Evolutionary conservation across 2,329 filamentous ascomycete species (phyloP), one percentile per base, ranked within the genome.

Genomic region (Graphilbum sp.): DNA sequence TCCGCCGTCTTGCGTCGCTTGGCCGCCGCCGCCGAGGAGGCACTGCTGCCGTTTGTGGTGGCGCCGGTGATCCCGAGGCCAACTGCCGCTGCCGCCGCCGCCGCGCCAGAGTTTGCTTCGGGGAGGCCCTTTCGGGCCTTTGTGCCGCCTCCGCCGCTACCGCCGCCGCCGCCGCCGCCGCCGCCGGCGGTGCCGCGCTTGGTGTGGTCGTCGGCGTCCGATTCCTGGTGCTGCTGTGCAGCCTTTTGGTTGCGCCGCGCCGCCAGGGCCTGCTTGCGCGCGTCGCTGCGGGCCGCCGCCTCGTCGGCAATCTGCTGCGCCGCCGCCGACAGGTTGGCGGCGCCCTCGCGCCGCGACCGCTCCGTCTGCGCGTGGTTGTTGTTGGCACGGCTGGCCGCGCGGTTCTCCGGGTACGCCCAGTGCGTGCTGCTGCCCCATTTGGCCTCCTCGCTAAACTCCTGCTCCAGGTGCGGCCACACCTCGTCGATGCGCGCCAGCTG

Each of bases 331-430:
- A 86, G 82, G 30, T 75, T 75, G 18, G 80, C 72, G 11, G 79
- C 81, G 18, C 79, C 81, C 52, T 94, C 86, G 45, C 84, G 74
- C 43, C 85, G 71, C 35, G 80, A 77, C 20, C 79, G 69, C 53
- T 92, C 83, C 24, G 76, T 74, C 33, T 75, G 68, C 19, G 72
- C 75, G 15, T n/a, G n/a, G n/a, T 64, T 61, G 29, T 66, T 63
- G 20, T 65, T 63, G n/a, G 68, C 63, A 49, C 69, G 69, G 32
- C 34, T 41, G 25, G 63, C 63, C 25, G 75, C 69, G 46, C 88
- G 79, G 52, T 84, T 85, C 49, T 88, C 82, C 17, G 83, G 81
- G 55, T 96, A 96, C 35, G 88, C 90, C 90, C 90, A 98, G 57
- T 98, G 90, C 37, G 75, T 83, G 42, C 76, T 71, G 59, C 86